Percentiles rank a stretch among this genome's conserved stretches.
These are phyloP conservation scores for Lactarius deliciosus DNA, from an alignment of 768 basidiomycete genomes.

Conservation along the genomic window DNA sequence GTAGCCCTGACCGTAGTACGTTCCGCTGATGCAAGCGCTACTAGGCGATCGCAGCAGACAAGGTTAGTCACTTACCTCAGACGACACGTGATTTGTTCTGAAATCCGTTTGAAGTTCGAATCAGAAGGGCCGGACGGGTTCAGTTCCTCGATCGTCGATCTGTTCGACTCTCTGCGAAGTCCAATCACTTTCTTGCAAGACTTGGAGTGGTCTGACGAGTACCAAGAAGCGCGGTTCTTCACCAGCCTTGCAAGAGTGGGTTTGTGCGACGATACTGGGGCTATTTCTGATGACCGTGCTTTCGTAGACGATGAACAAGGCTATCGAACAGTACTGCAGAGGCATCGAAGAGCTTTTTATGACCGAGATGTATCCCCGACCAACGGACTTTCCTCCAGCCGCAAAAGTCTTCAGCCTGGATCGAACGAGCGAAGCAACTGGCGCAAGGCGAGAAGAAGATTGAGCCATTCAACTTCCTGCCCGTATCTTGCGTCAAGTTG, in stretches of 20 bases:
- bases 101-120: slow-evolving; percentile 54
- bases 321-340: slow-evolving; percentile 88
- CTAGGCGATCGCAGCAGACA: slow-evolving; percentile 80
- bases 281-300: neutral
- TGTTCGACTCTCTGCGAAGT: slow-evolving; percentile 91
- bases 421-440: slow-evolving; percentile 81
- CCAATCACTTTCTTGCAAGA: slow-evolving; percentile 87
- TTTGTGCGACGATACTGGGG: neutral
- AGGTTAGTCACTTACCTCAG: slow-evolving; percentile 43
- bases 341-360: slow-evolving; percentile 87
- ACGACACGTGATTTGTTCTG: neutral
- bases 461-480: slow-evolving; percentile 91
- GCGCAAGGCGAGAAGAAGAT: slow-evolving; percentile 86
- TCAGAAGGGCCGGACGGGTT: slow-evolving; percentile 77
- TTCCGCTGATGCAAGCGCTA: slow-evolving; percentile 10
- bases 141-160: slow-evolving; percentile 95
- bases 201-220: slow-evolving; percentile 89
- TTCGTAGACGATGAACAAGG: slow-evolving; percentile 81
- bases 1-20: neutral
- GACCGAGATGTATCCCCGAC: slow-evolving; percentile 91
- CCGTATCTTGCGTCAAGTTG: slow-evolving; percentile 94
- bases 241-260: slow-evolving; percentile 83
- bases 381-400: slow-evolving; percentile 74
- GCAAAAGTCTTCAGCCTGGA: slow-evolving; percentile 84
- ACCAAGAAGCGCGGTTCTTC: slow-evolving; percentile 86